Base-by-base conservation (phyloP, 805 yeast species). In the Ogataea pini region DNA sequence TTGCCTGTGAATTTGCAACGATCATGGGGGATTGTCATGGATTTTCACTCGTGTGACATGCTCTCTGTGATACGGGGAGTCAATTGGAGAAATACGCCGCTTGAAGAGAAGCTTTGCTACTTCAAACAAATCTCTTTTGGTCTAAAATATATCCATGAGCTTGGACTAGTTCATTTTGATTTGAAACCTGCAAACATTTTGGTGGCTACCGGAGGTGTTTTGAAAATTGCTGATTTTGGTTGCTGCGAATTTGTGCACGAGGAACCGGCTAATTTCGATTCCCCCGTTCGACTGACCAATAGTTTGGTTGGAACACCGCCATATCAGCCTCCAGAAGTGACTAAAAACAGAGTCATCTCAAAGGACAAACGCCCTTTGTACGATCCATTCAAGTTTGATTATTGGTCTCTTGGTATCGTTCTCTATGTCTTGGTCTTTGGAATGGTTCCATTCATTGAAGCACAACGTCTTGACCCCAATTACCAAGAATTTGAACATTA, bases 261-360 rank as follows among this genome's bases (percentile, higher is more conserved):
- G 44, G 71, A 64, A 17, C 78, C 78, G 1, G 76, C 78, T 1
- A 79, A 85, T 63, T 67, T 76, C 17, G 55, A 63, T 0, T 72
- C 80, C 19, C 70, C 72, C 3, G 52, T 77, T 10, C 67, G 65
- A 42, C 33, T 47, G 14, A 44, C 51, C 19, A 69, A 75, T 36
- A 70, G 80, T 1, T 76, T 77, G 62, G 85, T 85, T 36, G 94
- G 95, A 1, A 85, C 91, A 1, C 89, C 94, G 3, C 94, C 94
- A 1, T 86, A 85, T 64, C 79, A 85, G 10, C 82, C 92, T 4
- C 94, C 95, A 1, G 94, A 86, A 65, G 87, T 85, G 13, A 76
- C 81, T 78, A 62, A 68, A 22, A 69, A 52, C 73, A 72, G 50
- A 76, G 70, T 46, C 60, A 63, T 52, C 25, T 50, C 54, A 24